Evolutionary conservation across 2,329 filamentous ascomycete genomes (phyloP).

Genomic region (Aspergillus unguis): DNA sequence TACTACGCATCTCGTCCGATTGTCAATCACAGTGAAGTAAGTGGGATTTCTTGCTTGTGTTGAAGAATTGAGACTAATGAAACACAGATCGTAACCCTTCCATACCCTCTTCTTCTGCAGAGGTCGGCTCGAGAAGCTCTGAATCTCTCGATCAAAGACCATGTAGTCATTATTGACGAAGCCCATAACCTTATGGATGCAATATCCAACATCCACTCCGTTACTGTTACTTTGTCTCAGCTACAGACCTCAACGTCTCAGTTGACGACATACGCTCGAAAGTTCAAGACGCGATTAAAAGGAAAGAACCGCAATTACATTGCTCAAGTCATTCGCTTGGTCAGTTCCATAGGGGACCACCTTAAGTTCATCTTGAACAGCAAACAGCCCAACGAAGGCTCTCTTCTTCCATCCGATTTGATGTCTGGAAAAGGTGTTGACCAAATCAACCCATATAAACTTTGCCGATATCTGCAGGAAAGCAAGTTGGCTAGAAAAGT

Average conservation of each 20-base stretch:
- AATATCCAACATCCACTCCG: conserved; percentile 80
- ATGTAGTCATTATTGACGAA: conserved; percentile 94
- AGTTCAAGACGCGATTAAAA: conserved; percentile 83
- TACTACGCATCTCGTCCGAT: conserved; percentile 92
- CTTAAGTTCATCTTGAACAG: conserved; percentile 52
- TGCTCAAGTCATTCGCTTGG: conserved; percentile 76
- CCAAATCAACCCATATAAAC: conserved; percentile 89
- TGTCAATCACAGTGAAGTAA: conserved; percentile 71
- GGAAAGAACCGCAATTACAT: conserved; percentile 90
- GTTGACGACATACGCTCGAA: conserved; percentile 76
- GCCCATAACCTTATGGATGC: conserved; percentile 98
- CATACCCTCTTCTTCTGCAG: conserved; percentile 87
- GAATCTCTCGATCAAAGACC: conserved; percentile 77
- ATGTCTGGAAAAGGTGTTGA: conserved; percentile 83
- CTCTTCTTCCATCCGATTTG: conserved; percentile 67
- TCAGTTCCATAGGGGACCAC: conserved; percentile 73
- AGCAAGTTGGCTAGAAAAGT: conserved; percentile 94
- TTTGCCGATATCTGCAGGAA: conserved; percentile 82
- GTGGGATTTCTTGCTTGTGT: conserved; percentile 12
- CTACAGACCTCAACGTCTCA: conserved; percentile 70
- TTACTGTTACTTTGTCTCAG: conserved; percentile 70
- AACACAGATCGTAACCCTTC: conserved; percentile 73
- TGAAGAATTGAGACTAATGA: conserved; percentile 8
- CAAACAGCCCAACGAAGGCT: conserved; percentile 56
- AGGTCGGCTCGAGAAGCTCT: conserved; percentile 83